Percentiles rank a stretch among this genome's conserved stretches.
Conservation (phyloP, 2,329 filamentous ascomycete species). For the Cladosporium sp. region DNA sequence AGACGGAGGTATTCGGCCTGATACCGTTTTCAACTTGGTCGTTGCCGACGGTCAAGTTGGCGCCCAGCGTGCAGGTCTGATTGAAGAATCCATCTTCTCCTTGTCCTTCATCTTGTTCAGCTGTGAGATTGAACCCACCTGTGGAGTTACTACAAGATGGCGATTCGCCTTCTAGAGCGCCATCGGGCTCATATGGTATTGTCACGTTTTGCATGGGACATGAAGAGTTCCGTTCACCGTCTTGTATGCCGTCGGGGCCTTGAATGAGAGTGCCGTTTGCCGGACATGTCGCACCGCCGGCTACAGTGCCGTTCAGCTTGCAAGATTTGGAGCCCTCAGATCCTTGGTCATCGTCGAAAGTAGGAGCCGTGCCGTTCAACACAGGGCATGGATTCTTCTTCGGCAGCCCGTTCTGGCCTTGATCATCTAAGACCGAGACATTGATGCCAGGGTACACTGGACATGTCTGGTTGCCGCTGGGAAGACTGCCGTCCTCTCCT, state of each 20-base stretch:
- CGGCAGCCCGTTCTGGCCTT: background rate
- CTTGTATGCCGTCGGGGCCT: constrained; percentile 11
- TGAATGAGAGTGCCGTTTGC: constrained; percentile 4
- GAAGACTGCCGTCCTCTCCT: constrained; percentile 3
- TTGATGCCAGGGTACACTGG: constrained; percentile 2
- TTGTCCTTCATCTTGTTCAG: background rate
- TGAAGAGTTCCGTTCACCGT: background rate
- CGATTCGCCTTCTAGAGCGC: background rate
- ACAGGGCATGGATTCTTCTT: constrained; percentile 1
- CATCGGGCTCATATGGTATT: background rate
- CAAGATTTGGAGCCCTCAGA: background rate
- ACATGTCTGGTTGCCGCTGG: constrained; percentile 1
- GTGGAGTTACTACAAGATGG: background rate
- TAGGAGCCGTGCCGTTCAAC: constrained; percentile 2
- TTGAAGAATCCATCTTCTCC: background rate
- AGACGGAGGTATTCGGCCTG: background rate
- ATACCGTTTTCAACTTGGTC: constrained; percentile 7
- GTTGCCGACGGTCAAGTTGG: background rate
- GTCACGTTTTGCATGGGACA: background rate
- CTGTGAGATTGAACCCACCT: background rate
- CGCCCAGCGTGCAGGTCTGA: too few relatives aligned
- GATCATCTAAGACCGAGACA: constrained; percentile 2
- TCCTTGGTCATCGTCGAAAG: constrained; percentile 9
- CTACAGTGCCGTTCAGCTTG: background rate
- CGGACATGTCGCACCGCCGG: background rate